phyloP scores from a whole-genome alignment of 257 asterid species.

The Henckelia pumila region DNA sequence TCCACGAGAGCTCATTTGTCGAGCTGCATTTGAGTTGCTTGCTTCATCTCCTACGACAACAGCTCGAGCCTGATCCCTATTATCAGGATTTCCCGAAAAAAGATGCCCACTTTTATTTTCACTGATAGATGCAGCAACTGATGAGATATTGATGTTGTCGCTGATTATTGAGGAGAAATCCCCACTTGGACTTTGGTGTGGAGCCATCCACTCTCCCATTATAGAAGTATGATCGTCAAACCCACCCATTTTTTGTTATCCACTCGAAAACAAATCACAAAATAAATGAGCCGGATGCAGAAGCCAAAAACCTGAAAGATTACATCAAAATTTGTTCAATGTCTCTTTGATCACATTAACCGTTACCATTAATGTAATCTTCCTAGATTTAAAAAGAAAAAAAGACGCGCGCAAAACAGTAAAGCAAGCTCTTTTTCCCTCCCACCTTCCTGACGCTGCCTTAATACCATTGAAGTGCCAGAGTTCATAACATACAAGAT shows the following conservation, averaged over 20 bases:
- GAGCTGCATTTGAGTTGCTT: constrained; percentile 36
- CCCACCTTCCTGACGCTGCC: constrained; percentile 9
- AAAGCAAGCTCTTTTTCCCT: background rate
- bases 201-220: constrained; percentile 74
- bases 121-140: constrained; percentile 26
- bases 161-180: constrained; percentile 50
- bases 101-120: constrained; percentile 32
- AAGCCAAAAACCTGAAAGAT: constrained; percentile 16
- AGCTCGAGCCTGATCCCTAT: constrained; percentile 29
- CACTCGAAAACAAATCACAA: constrained; percentile 12
- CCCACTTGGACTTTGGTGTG: constrained; percentile 51
- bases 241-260: constrained; percentile 50
- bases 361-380: background rate
- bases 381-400: background rate
- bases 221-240: constrained; percentile 63
- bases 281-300: constrained; percentile 9
- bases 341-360: constrained; percentile 10
- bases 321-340: constrained; percentile 2
- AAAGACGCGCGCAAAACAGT: too few relatives aligned
- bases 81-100: constrained; percentile 24
- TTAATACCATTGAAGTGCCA: constrained; percentile 10
- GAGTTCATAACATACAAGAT: background rate
- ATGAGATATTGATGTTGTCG: constrained; percentile 35
- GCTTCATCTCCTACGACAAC: constrained; percentile 27
- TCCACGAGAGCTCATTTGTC: constrained; percentile 43